Evolutionary conservation across 228 moss, liverwort and hornwort species (phyloP).

Genomic region (Sphagnum fallax): DNA sequence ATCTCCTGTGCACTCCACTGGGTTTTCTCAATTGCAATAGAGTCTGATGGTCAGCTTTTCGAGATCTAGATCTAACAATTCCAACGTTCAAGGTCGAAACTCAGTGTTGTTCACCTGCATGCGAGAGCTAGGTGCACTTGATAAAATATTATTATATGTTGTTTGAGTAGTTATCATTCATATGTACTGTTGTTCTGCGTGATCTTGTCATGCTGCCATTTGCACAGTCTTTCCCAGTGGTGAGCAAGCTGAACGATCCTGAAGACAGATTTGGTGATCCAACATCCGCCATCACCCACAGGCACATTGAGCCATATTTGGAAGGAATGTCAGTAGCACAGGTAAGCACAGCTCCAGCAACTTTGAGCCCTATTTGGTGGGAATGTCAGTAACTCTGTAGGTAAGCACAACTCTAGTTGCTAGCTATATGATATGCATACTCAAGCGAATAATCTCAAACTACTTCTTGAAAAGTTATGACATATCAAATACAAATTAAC

Average conservation of each 20-base stretch:
- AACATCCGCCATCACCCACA: conserved; percentile 17
- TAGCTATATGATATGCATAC: too few relatives aligned
- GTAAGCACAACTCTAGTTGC: too few relatives aligned
- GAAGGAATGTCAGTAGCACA: conserved; percentile 10
- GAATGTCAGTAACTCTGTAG: not conserved
- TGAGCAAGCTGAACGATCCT: conserved; percentile 9
- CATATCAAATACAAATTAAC: not conserved
- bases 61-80: too few relatives aligned
- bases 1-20: not conserved
- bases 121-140: too few relatives aligned
- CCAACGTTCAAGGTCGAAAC: not conserved
- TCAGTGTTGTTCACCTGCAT: not conserved
- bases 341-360: conserved; percentile 14
- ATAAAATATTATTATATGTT: too few relatives aligned
- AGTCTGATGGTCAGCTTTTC: too few relatives aligned
- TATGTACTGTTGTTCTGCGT: not conserved
- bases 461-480: not conserved
- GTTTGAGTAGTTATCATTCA: too few relatives aligned
- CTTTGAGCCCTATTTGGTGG: not conserved
- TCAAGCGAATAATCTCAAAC: not conserved
- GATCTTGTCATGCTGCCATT: not conserved
- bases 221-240: conserved; percentile 16
- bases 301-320: conserved; percentile 8
- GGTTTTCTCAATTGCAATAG: not conserved
- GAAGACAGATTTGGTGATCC: conserved; percentile 13